phyloP scores from a whole-genome alignment of 768 basidiomycete genomes.

The Pulveroboletus ravenelii region DNA sequence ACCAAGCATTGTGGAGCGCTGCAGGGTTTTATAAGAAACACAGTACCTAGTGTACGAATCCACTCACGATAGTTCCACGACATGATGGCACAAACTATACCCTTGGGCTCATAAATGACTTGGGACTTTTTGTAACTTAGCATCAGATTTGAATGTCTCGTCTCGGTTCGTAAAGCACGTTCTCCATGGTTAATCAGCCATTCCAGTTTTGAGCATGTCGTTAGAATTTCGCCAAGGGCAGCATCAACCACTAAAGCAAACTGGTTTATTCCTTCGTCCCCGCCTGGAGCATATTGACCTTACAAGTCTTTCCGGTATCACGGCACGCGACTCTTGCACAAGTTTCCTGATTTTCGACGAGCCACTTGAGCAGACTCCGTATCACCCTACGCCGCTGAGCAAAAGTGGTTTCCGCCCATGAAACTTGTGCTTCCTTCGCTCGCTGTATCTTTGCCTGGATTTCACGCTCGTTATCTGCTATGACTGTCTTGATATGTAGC shows the following conservation, averaged over 20 bases:
- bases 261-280: background rate
- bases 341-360: conserved; percentile 83
- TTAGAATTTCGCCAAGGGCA: conserved; percentile 88
- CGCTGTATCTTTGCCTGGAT: conserved; percentile 67
- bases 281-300: conserved; percentile 27
- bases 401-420: conserved; percentile 76
- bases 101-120: conserved; percentile 86
- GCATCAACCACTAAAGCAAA: conserved; percentile 76
- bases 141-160: conserved; percentile 60
- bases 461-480: conserved; percentile 69
- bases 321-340: conserved; percentile 86
- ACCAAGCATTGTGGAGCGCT: conserved; percentile 94
- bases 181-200: conserved; percentile 90
- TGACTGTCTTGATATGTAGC: conserved; percentile 69
- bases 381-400: conserved; percentile 77
- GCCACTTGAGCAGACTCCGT: conserved; percentile 85
- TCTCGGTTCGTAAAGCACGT: conserved; percentile 65
- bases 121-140: conserved; percentile 72
- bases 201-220: conserved; percentile 92
- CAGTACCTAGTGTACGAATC: background rate
- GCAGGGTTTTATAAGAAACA: conserved; percentile 3
- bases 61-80: conserved; percentile 90
- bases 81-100: conserved; percentile 88
- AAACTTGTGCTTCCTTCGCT: conserved; percentile 62
- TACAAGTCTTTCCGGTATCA: conserved; percentile 93